phyloP scores from a whole-genome alignment of 1,284 basidiomycete species.

The Microbotryomycetes sp. region DNA sequence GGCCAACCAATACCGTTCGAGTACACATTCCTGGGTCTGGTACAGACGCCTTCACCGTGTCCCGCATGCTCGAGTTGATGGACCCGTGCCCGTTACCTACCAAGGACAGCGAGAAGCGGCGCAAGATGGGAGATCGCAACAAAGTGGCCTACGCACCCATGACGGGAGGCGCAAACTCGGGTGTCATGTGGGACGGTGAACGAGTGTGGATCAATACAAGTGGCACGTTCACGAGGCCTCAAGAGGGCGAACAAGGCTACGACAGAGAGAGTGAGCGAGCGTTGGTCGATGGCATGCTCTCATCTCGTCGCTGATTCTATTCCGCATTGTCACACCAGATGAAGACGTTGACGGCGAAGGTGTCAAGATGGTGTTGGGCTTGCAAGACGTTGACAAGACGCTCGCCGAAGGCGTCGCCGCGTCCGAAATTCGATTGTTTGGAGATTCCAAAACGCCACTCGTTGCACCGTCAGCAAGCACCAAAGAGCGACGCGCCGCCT shows the following conservation, averaged over 20 bases:
- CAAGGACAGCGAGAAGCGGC: slow-evolving; percentile 79
- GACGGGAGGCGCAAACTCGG: slow-evolving; percentile 68
- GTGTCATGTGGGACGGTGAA: slow-evolving; percentile 96
- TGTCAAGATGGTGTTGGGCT: slow-evolving; percentile 92
- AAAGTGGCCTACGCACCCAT: slow-evolving; percentile 95
- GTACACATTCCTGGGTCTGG: slow-evolving; percentile 95
- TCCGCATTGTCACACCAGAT: background rate
- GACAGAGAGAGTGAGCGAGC: slow-evolving; percentile 53
- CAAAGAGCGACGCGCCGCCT: slow-evolving; percentile 37
- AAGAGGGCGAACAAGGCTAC: slow-evolving; percentile 36
- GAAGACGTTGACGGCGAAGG: slow-evolving; percentile 62
- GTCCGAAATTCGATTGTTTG: slow-evolving; percentile 80
- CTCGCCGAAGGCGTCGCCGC: slow-evolving; percentile 74
- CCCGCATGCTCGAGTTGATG: slow-evolving; percentile 63
- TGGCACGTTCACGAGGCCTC: slow-evolving; percentile 68
- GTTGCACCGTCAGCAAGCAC: slow-evolving; percentile 42
- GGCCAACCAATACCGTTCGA: slow-evolving; percentile 57
- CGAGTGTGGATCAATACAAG: slow-evolving; percentile 97
- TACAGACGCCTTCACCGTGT: slow-evolving; percentile 52
- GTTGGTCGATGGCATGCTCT: no score
- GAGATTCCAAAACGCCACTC: slow-evolving; percentile 58
- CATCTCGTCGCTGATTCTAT: background rate
- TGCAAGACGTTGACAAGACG: slow-evolving; percentile 78
- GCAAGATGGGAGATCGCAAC: slow-evolving; percentile 91
- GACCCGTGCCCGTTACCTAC: slow-evolving; percentile 96